A percentile compares a stretch with the other conserved stretches of the same genome.
Evolutionary conservation across 306 rosid species (phyloP).

Genomic region (Crataegus laevigata): DNA sequence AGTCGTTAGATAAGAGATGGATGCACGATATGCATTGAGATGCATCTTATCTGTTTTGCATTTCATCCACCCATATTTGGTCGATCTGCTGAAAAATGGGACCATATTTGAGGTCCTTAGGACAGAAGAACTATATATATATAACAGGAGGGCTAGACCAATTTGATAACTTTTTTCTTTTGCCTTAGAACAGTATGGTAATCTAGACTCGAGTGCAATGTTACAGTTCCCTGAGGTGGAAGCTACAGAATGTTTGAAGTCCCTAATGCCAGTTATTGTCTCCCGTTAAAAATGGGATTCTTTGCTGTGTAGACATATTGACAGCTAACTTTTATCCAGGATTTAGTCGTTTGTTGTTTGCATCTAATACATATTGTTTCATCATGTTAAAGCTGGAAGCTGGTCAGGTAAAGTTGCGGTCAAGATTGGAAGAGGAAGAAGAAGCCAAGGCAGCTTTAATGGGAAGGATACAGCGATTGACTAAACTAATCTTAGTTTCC

Average conservation of each 20-base stretch:
- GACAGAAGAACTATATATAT: neutral
- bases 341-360: constrained; percentile 5
- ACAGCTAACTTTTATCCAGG: neutral
- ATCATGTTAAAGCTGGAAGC: constrained; percentile 72
- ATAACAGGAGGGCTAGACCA: neutral
- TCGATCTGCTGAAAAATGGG: neutral
- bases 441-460: constrained; percentile 85
- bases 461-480: constrained; percentile 85
- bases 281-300: neutral
- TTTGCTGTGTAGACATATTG: neutral
- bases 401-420: constrained; percentile 67
- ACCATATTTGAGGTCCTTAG: neutral
- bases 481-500: constrained; percentile 79
- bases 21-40: neutral
- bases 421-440: constrained; percentile 90
- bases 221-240: neutral
- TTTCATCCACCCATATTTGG: neutral
- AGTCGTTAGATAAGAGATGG: neutral
- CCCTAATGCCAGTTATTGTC: neutral
- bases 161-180: neutral
- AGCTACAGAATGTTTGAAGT: neutral
- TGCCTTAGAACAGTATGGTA: neutral
- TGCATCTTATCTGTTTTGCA: neutral
- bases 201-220: neutral
- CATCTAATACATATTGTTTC: constrained; percentile 20